phyloP scores from a whole-genome alignment of 108 stramenopile species.

The Cylindrotheca closterium region DNA sequence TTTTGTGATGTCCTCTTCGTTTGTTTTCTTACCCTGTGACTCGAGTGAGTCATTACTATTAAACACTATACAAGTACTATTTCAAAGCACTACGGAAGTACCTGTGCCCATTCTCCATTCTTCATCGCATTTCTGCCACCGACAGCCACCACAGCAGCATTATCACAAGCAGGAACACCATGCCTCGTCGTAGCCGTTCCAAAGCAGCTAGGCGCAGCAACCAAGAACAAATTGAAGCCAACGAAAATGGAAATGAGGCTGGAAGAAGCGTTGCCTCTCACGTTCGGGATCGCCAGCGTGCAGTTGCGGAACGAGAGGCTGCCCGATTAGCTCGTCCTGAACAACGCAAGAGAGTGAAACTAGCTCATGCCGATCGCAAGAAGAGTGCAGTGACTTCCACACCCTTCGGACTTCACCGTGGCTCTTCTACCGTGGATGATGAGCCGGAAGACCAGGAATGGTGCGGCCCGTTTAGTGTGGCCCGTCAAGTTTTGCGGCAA shows the following conservation, averaged over 20 bases:
- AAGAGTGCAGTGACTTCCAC: conserved; percentile 75
- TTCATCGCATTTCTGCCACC: background rate
- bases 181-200: conserved; percentile 9
- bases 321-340: conserved; percentile 61
- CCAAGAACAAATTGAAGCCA: background rate
- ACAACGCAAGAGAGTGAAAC: conserved; percentile 14
- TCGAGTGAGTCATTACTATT: background rate
- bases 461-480: conserved; percentile 85
- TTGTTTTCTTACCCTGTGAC: background rate
- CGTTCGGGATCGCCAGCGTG: conserved; percentile 70
- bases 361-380: conserved; percentile 59
- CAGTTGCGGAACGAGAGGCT: conserved; percentile 83
- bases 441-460: conserved; percentile 50
- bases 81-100: no score
- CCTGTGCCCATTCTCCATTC: no score
- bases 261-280: conserved; percentile 21
- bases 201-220: background rate
- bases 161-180: background rate
- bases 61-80: background rate
- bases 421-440: background rate
- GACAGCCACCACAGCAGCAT: background rate
- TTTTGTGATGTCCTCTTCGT: background rate
- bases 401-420: conserved; percentile 50
- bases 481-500: conserved; percentile 78
- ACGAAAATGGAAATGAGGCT: conserved; percentile 5